Conservation (phyloP, 345 rosid genomes). For the Zanthoxylum bungeanum region DNA sequence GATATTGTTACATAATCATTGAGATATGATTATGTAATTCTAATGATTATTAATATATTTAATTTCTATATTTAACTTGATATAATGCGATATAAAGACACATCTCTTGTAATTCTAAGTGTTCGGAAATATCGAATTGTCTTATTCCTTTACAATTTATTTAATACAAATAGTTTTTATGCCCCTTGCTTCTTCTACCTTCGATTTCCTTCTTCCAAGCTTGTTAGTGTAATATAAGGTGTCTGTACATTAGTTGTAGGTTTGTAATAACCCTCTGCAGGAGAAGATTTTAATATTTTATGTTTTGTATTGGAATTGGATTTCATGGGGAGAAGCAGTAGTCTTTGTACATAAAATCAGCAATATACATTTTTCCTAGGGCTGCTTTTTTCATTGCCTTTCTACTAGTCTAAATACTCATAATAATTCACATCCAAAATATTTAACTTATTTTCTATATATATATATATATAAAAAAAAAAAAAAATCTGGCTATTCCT, state of each 20-base stretch:
- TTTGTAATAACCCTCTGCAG: neutral
- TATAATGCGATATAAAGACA: too few species aligned
- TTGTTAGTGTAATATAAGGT: neutral
- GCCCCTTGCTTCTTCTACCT: neutral
- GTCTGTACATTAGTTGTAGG: neutral
- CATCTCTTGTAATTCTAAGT: neutral
- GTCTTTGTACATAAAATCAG: constrained; percentile 10
- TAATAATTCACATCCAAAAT: constrained; percentile 15
- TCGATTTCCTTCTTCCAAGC: neutral
- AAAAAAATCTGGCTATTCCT: constrained; percentile 10
- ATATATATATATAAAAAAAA: too few species aligned
- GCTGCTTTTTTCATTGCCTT: constrained; percentile 23
- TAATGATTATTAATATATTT: too few species aligned
- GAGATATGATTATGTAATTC: too few species aligned
- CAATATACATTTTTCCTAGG: constrained; percentile 15
- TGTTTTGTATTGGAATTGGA: constrained; percentile 4
- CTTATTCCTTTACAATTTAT: too few species aligned
- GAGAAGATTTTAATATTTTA: neutral
- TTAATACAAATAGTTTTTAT: neutral
- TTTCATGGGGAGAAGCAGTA: constrained; percentile 6
- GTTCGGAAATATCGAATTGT: too few species aligned
- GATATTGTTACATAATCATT: too few species aligned
- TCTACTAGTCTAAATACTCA: constrained; percentile 18
- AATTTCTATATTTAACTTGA: too few species aligned
- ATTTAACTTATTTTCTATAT: constrained; percentile 12